A percentile compares a stretch with the other conserved stretches of the same genome.
Evolutionary conservation across 2,329 filamentous ascomycete species (phyloP).

Genomic region (Exophiala bonariae): DNA sequence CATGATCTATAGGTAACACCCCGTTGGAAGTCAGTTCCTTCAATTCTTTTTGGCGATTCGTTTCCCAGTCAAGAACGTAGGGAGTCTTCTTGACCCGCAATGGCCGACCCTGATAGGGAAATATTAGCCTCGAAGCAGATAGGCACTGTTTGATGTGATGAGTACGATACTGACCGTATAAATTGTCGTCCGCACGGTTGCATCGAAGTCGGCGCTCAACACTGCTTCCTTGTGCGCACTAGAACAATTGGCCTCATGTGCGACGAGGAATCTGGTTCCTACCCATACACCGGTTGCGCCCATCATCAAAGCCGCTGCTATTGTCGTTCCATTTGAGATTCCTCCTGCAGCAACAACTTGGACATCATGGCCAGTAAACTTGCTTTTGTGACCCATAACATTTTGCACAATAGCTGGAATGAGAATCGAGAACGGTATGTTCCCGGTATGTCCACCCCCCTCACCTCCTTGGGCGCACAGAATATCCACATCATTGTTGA

Average conservation of each 20-base stretch:
- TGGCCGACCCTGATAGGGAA: constrained; percentile 54
- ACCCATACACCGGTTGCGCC: constrained; percentile 81
- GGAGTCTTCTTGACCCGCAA: constrained; percentile 72
- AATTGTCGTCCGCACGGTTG: constrained; percentile 73
- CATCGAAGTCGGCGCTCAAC: constrained; percentile 67
- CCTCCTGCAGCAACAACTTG: constrained; percentile 79
- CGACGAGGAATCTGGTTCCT: constrained; percentile 78
- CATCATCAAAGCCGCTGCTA: constrained; percentile 75
- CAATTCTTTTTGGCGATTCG: constrained; percentile 68
- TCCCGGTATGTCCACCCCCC: constrained; percentile 75
- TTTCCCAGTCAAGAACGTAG: constrained; percentile 72
- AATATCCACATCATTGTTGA: constrained; percentile 76
- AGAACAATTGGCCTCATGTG: constrained; percentile 61
- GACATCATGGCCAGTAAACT: constrained; percentile 62
- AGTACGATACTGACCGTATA: constrained; percentile 52
- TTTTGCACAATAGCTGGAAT: constrained; percentile 78
- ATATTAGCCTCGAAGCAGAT: too few relatives aligned
- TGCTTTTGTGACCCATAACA: constrained; percentile 63
- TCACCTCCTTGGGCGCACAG: constrained; percentile 40
- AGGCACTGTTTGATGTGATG: neutral
- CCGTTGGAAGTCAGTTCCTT: constrained; percentile 78
- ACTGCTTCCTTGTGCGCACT: constrained; percentile 44
- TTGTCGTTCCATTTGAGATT: constrained; percentile 69
- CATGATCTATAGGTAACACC: constrained; percentile 78
- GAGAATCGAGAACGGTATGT: constrained; percentile 71